A percentile compares a stretch with the other conserved stretches of the same genome.
These are phyloP conservation scores for Dryadomyces quercus-mongolicae DNA, from an alignment of 2,329 filamentous ascomycete species.

Conservation along the genomic window DNA sequence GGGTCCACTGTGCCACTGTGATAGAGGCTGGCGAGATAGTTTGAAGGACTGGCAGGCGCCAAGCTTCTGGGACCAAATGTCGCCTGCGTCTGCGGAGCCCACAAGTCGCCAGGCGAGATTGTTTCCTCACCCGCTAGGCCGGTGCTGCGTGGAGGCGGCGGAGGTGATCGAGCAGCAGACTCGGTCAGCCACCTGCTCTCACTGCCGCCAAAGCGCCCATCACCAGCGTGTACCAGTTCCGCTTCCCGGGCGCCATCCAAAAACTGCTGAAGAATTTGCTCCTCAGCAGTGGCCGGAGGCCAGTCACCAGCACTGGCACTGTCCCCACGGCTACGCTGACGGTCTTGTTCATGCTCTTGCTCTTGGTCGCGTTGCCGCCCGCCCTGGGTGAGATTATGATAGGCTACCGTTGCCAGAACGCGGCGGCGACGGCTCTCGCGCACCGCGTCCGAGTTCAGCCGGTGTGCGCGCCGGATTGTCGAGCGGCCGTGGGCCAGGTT, in stretches of 20 bases:
- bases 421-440: conserved; percentile 12
- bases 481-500: conserved; percentile 11
- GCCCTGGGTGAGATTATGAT: background rate
- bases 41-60: background rate
- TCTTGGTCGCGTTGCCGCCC: background rate
- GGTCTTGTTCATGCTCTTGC: background rate
- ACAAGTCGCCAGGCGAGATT: background rate
- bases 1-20: background rate
- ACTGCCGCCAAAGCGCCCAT: no score
- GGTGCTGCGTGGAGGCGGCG: background rate
- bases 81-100: background rate
- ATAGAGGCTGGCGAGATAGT: background rate
- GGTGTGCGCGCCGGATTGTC: conserved; percentile 11
- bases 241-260: background rate
- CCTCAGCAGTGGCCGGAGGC: background rate
- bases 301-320: background rate
- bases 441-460: conserved; percentile 3
- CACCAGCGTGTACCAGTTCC: background rate
- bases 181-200: background rate
- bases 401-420: conserved; percentile 5
- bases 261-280: background rate
- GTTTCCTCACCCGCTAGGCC: background rate
- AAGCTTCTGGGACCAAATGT: background rate
- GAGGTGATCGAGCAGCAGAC: background rate
- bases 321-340: background rate